phyloP scores from a whole-genome alignment of 225 moss, liverwort and hornwort genomes.

The Bryum argenteum region DNA sequence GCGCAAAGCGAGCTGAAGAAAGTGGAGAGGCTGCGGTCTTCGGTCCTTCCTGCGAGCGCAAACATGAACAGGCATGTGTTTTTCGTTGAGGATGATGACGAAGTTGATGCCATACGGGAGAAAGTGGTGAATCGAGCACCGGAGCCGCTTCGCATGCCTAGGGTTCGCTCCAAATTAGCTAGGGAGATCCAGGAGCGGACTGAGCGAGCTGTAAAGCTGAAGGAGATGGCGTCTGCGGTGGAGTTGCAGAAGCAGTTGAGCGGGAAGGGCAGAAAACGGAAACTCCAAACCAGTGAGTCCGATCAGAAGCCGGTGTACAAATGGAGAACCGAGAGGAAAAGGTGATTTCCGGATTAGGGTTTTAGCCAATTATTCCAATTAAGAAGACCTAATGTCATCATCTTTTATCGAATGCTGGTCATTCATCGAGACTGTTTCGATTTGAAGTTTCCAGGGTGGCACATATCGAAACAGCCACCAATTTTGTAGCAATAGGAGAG shows the following conservation, averaged over 20 bases:
- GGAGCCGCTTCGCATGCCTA: slow-evolving; percentile 34
- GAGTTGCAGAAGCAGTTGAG: slow-evolving; percentile 75
- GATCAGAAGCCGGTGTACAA: slow-evolving; percentile 23
- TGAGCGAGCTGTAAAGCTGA: slow-evolving; percentile 72
- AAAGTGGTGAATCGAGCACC: slow-evolving; percentile 33
- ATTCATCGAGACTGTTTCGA: slow-evolving; percentile 57
- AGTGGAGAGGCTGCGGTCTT: slow-evolving; percentile 69
- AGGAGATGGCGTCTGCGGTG: slow-evolving; percentile 60
- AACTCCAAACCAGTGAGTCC: slow-evolving; percentile 44
- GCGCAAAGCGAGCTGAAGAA: slow-evolving; percentile 87
- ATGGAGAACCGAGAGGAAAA: slow-evolving; percentile 79
- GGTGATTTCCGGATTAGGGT: slow-evolving; percentile 29
- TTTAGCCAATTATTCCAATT: slow-evolving; percentile 10
- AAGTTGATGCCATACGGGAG: slow-evolving; percentile 40
- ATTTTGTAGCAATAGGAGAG: slow-evolving; percentile 45
- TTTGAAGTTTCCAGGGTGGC: slow-evolving; percentile 56
- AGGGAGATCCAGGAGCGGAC: slow-evolving; percentile 70
- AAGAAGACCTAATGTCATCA: too few species aligned
- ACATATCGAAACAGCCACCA: slow-evolving; percentile 46
- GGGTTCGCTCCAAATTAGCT: slow-evolving; percentile 43
- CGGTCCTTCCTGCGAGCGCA: slow-evolving; percentile 48
- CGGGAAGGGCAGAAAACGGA: slow-evolving; percentile 86
- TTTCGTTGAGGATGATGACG: slow-evolving; percentile 71
- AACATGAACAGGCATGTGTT: slow-evolving; percentile 66
- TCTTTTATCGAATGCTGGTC: slow-evolving; percentile 39